Conservation (phyloP, 805 yeast genomes). For the Candida ortonii region DNA sequence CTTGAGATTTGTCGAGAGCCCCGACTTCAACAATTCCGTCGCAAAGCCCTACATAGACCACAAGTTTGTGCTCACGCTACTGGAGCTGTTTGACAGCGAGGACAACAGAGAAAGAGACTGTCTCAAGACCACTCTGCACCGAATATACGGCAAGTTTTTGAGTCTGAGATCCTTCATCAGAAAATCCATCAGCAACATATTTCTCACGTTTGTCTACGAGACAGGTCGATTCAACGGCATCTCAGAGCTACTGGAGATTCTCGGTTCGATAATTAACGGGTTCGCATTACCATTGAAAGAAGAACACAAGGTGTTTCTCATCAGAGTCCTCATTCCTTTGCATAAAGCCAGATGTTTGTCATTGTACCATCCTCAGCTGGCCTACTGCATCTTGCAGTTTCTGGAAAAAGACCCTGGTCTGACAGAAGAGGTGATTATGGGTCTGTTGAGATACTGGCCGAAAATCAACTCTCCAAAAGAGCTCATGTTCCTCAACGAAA, state of each 20-base stretch:
- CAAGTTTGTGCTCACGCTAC: constrained; percentile 71
- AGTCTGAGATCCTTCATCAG: constrained; percentile 87
- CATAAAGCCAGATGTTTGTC: constrained; percentile 89
- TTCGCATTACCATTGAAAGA: constrained; percentile 96
- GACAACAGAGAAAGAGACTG: constrained; percentile 96
- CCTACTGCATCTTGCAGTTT: constrained; percentile 95
- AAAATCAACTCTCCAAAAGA: constrained; percentile 93
- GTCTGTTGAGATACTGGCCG: constrained; percentile 93
- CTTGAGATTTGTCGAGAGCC: constrained; percentile 86
- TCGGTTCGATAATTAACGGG: constrained; percentile 96
- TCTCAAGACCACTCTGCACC: constrained; percentile 88
- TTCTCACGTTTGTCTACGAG: constrained; percentile 89
- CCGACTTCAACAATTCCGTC: constrained; percentile 87
- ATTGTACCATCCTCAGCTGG: constrained; percentile 92
- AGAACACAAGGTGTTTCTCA: constrained; percentile 89
- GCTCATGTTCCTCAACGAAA: constrained; percentile 91
- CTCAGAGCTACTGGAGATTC: constrained; percentile 88
- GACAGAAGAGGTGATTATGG: constrained; percentile 96
- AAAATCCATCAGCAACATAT: constrained; percentile 87
- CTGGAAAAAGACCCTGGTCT: constrained; percentile 88
- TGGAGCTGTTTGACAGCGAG: constrained; percentile 92
- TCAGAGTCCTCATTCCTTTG: constrained; percentile 83
- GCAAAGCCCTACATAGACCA: constrained; percentile 96
- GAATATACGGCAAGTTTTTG: constrained; percentile 93
- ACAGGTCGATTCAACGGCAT: constrained; percentile 95